Conservation (phyloP, 2,329 filamentous ascomycete species). For the Neurospora crassa region DNA sequence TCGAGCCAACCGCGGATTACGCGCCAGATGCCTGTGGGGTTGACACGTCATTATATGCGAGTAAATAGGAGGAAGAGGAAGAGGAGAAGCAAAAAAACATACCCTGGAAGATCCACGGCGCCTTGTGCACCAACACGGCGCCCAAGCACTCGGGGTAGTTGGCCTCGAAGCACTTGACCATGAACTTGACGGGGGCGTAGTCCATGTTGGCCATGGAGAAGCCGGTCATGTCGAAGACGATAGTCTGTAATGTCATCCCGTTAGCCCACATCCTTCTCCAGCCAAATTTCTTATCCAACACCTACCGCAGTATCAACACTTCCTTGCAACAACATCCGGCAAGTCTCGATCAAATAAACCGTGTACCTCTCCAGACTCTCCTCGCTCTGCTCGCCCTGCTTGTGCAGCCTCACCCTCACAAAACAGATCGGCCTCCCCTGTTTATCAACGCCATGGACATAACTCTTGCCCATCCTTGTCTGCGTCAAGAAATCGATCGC, state of each 20-base stretch:
- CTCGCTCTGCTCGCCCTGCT: constrained; percentile 70
- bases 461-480: constrained; percentile 85
- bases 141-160: constrained; percentile 95
- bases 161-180: constrained; percentile 98
- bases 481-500: constrained; percentile 74
- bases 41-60: neutral
- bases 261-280: too few species aligned
- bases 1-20: constrained; percentile 95
- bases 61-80: too few species aligned
- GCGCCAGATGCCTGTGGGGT: constrained; percentile 72
- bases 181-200: constrained; percentile 94
- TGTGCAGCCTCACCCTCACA: constrained; percentile 75
- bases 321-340: constrained; percentile 68
- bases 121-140: constrained; percentile 84
- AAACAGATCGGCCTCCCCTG: constrained; percentile 77
- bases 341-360: constrained; percentile 88
- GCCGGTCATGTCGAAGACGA: constrained; percentile 92
- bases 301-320: constrained; percentile 88
- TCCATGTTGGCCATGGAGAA: constrained; percentile 98
- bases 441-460: constrained; percentile 79
- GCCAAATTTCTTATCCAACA: neutral
- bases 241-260: constrained; percentile 45
- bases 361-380: constrained; percentile 80
- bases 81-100: constrained; percentile 19
- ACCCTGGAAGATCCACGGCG: constrained; percentile 95